Evolutionary conservation across 192 early-diverging fungal genomes (phyloP).

Genomic region (Umbelopsis ramanniana): DNA sequence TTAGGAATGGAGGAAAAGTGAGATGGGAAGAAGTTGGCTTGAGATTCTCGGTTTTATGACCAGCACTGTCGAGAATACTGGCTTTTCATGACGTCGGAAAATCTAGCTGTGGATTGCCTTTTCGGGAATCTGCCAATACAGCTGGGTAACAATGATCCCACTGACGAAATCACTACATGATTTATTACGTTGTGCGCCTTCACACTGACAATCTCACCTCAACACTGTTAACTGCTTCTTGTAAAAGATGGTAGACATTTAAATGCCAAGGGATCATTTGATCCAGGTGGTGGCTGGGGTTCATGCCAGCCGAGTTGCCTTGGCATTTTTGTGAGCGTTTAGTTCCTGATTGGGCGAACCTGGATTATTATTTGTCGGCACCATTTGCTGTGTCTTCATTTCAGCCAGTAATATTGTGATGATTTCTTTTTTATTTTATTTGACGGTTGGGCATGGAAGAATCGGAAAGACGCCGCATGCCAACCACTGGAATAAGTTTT

Average conservation of each 20-base stretch:
- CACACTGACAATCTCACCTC: not conserved
- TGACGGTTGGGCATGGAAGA: too few relatives aligned
- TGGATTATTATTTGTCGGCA: not conserved
- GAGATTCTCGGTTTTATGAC: not conserved
- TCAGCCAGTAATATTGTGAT: not conserved
- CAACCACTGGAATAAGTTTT: too few relatives aligned
- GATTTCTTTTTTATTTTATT: too few relatives aligned
- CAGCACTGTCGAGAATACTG: not conserved
- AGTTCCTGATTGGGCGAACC: not conserved
- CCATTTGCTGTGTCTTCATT: not conserved
- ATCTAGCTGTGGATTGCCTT: not conserved
- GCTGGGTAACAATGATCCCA: not conserved
- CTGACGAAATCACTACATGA: not conserved
- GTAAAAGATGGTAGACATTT: not conserved
- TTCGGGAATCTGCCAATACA: not conserved
- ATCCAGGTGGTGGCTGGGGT: not conserved
- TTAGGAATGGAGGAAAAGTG: not conserved
- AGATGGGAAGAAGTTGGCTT: not conserved
- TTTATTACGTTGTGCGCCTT: not conserved
- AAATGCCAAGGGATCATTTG: not conserved
- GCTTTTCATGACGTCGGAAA: not conserved
- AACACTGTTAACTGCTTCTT: not conserved
- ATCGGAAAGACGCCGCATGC: too few relatives aligned
- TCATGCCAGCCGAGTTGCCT: not conserved
- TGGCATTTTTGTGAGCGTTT: not conserved